Conservation (phyloP, 106 monocot genomes). For the Dendrobium catenatum region DNA sequence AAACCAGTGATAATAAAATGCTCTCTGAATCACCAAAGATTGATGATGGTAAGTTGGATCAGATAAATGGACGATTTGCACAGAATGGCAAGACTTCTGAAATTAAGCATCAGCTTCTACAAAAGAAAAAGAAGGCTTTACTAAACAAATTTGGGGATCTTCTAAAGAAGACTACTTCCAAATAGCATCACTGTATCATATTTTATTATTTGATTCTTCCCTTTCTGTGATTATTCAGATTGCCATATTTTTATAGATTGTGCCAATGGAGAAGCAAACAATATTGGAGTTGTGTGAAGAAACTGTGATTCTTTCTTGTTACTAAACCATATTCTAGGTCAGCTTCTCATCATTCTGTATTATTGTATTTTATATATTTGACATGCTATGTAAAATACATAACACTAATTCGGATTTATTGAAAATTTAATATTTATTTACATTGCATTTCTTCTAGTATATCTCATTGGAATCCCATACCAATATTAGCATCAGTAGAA, state of each 20-base stretch:
- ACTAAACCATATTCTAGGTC: no score
- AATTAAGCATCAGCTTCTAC: constrained; percentile 20
- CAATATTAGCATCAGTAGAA: no score
- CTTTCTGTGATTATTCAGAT: neutral
- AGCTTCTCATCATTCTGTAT: no score
- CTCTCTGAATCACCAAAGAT: constrained; percentile 29
- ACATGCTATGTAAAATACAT: no score
- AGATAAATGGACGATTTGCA: constrained; percentile 18
- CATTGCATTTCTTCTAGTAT: no score
- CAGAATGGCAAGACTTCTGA: constrained; percentile 22
- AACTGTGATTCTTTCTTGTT: neutral
- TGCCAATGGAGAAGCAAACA: neutral
- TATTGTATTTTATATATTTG: no score
- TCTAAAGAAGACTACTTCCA: constrained; percentile 42
- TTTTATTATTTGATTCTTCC: neutral
- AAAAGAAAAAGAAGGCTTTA: constrained; percentile 54
- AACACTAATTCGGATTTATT: no score
- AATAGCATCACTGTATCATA: constrained; percentile 15
- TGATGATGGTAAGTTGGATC: constrained; percentile 22
- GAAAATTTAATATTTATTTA: no score
- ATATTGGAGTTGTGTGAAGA: neutral
- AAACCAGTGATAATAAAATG: constrained; percentile 17
- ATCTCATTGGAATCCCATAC: no score
- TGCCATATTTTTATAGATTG: neutral
- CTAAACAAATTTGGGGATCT: constrained; percentile 43